phyloP scores from a whole-genome alignment of 78 protist genomes.

The slime mould (Dictyostelium discoideum) region dicty_2.7 NC_007091.3:3718001-3718500 shows the following conservation, averaged over 20 bases:
- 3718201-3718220: slow-evolving; percentile 80
- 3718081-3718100: not conserved
- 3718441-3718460: slow-evolving; percentile 96
- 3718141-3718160: too few species aligned
- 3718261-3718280: slow-evolving; percentile 87
- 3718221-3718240: slow-evolving; percentile 86
- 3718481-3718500: slow-evolving; percentile 98
- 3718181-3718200: slow-evolving; percentile 71
- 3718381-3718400: slow-evolving; percentile 98
- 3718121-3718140: not conserved
- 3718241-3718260: slow-evolving; percentile 83
- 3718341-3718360: slow-evolving; percentile 90
- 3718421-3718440: slow-evolving; percentile 98
- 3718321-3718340: slow-evolving; percentile 96
- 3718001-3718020: slow-evolving; percentile 83
- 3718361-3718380: slow-evolving; percentile 98
- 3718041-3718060: slow-evolving; percentile 81
- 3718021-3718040: slow-evolving; percentile 76
- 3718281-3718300: slow-evolving; percentile 95
- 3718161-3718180: slow-evolving; percentile 59
- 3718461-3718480: slow-evolving; percentile 95
- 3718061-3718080: slow-evolving; percentile 20
- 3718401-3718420: slow-evolving; percentile 66
- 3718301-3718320: slow-evolving; percentile 95
- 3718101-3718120: not conserved